phyloP scores from a whole-genome alignment of 83 land plant genomes.

The Picea mariana region DNA sequence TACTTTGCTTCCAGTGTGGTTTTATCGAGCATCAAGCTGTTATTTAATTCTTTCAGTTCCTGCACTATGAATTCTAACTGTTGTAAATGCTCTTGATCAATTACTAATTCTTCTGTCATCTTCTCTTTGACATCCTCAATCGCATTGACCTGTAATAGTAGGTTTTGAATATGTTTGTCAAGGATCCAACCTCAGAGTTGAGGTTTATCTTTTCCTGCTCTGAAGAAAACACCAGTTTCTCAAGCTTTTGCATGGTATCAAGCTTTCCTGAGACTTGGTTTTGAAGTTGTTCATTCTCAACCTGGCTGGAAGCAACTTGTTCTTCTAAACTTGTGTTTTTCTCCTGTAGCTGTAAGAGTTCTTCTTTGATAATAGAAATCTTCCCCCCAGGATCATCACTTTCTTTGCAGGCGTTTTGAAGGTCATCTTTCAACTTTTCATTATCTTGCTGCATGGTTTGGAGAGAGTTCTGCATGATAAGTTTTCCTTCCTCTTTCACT shows the following conservation, averaged over 20 bases:
- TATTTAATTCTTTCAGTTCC: slow-evolving; percentile 4
- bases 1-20: slow-evolving; percentile 1
- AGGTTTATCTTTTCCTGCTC: slow-evolving; percentile 6
- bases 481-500: neutral
- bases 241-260: slow-evolving; percentile 9
- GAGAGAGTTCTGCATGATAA: slow-evolving; percentile 6
- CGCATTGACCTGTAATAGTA: slow-evolving; percentile 2
- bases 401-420: neutral
- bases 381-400: neutral
- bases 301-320: neutral
- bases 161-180: neutral
- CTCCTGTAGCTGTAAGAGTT: slow-evolving; percentile 14
- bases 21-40: slow-evolving; percentile 4
- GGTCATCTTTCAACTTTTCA: slow-evolving; percentile 10
- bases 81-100: neutral
- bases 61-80: neutral
- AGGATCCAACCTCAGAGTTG: neutral
- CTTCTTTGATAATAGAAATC: neutral
- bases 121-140: slow-evolving; percentile 1
- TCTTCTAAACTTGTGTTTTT: slow-evolving; percentile 7
- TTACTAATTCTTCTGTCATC: slow-evolving; percentile 3
- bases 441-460: slow-evolving; percentile 11
- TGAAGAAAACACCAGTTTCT: neutral
- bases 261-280: slow-evolving; percentile 4
- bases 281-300: slow-evolving; percentile 14